Evolutionary conservation across 2,329 filamentous ascomycete genomes (phyloP), one percentile per base, ranked within the genome.

Genomic region (Cryoendolithus antarcticus): DNA sequence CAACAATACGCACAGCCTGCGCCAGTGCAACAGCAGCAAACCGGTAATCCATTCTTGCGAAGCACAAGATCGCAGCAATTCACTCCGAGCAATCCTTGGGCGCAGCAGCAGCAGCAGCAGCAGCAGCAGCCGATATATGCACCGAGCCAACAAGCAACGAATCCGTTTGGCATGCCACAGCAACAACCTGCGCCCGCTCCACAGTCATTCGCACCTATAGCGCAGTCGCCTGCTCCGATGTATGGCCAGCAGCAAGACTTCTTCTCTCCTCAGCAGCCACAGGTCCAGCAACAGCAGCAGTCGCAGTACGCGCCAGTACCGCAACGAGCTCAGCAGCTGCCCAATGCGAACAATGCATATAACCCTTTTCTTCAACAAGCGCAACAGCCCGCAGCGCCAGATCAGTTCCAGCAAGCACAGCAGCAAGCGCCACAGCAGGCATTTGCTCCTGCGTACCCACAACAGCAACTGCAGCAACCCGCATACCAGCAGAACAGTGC

Each of bases 11-110:
- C 44, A 6, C 51, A 50, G 32, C 24, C 24, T 6, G 24, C 24
- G 7, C 24, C 24, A 7, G 24, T 27, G 7, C 24, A 27, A 8
- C 24, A 27, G 7, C 24, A 27, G 24, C 24, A 27, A 8, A 75
- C 45, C 4, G 45, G 45, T 27, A 56, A 56, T 33, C 53, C 54
- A 2, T 70, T 70, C 46, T 49, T 70, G 13, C 62, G 62, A 38
- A 58, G 57, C 3, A 52, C 61, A 3, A 53, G 54, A 40, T 66
- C 61, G 34, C 65, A 69, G 42, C 59, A 60, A 24, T 66, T 67
- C 40, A 47, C 60, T 6, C 48, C 63, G 5, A 50, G 43, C 29
- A 64, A 66, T 49, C 61, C 62, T 3, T 66, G 64, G 49, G 58
- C 58, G 30, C 58, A 60, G 34, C 62, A 66, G 40, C 45, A 57